Base-by-base conservation (phyloP, 2,329 filamentous ascomycete species). In the Fusarium sp. region DNA sequence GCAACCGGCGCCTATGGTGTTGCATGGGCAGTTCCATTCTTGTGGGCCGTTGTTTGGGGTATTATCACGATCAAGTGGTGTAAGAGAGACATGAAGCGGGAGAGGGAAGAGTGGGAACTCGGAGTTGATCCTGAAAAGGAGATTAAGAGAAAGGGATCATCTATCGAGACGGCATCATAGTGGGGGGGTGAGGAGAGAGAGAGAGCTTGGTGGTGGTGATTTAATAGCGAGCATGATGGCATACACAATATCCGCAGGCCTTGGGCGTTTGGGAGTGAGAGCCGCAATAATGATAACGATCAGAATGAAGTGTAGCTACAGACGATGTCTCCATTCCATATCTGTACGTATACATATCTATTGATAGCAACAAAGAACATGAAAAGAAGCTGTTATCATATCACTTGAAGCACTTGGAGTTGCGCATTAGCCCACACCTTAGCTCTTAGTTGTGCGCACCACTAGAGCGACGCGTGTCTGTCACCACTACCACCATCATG, bases 11-110 rank as follows among this genome's bases (percentile, higher is more conserved):
- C 82, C 4, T 84, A 84, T 58, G 82, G 82, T 45, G 65, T 84
- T 18, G 82, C 81, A 68, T 84, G 82, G 82, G 79, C 81, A 14
- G 81, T 83, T n/a, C 82, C 82, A 2, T 84, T 84, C 56, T 58
- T 84, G 12, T 84, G 82, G 82, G 75, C 77, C 24, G 69, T 60
- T 8, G 11, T 83, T 10, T 84, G 82, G 82, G 81, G 79, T 7
- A 44, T 74, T 45, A 80, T 83, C 31, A 79, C 81, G 8, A 79
- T 83, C 35, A 62, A 69, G 36, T 82, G 80, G 82, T 83, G 82
- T 62, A 84, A 83, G 74, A 64, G 62, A 38, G 79, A 82, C 11
- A 83, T 84, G 82, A 76, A 79, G 10, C 72, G 78, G 36, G 82
- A 84, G 67, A 78, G 82, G 33, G 63, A 82, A 24, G 82, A 84